Evolutionary conservation across 495 filamentous ascomycete species (phyloP).

Genomic region (Amphirosellinia nigrospora): DNA sequence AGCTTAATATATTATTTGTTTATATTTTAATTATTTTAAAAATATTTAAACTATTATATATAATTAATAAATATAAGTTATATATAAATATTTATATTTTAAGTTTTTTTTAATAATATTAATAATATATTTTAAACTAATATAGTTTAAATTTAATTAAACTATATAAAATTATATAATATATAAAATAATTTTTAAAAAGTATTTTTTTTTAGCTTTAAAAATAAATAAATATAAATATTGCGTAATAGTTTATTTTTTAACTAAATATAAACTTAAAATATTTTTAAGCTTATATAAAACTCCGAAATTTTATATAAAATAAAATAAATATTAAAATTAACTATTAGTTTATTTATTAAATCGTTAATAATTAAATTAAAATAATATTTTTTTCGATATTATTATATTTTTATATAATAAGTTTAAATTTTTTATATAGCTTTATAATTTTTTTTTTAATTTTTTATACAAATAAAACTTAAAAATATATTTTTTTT

Average conservation of each 20-base stretch:
- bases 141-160: neutral
- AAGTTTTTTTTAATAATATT: neutral
- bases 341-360: conserved; percentile 3
- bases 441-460: no score
- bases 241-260: no score
- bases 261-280: neutral
- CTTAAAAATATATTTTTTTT: no score
- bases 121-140: neutral
- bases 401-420: conserved; percentile 18
- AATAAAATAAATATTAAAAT: neutral
- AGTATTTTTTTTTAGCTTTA: no score
- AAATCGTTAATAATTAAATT: conserved; percentile 6
- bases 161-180: conserved; percentile 11
- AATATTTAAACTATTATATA: no score
- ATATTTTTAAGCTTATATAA: conserved; percentile 6
- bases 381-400: neutral
- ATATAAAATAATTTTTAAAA: no score
- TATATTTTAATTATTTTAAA: no score
- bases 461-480: no score
- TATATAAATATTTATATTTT: neutral
- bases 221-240: no score
- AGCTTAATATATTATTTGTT: no score
- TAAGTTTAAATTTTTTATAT: no score
- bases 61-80: no score
- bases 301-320: conserved; percentile 1